Evolutionary conservation across 805 yeast species (phyloP).

Genomic region (Kodamaea sagamina): DNA sequence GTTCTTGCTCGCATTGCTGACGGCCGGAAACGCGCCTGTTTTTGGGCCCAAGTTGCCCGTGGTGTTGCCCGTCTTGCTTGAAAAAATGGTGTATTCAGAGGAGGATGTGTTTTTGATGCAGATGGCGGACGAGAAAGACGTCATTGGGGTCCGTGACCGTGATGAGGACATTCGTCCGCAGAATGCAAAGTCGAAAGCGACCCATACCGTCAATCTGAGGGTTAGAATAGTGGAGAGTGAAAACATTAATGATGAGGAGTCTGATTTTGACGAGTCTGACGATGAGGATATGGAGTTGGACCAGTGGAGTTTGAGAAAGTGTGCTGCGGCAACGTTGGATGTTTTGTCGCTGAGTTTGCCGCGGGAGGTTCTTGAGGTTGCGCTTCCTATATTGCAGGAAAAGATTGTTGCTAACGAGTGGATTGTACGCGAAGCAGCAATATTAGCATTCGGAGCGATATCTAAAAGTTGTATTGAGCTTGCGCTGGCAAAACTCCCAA

Average conservation of each 20-base stretch:
- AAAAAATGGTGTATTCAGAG: slow-evolving; percentile 86
- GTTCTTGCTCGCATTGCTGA: slow-evolving; percentile 71
- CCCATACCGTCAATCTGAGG: slow-evolving; percentile 28
- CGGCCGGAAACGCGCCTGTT: slow-evolving; percentile 43
- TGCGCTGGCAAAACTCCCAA: slow-evolving; percentile 72
- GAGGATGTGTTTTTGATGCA: slow-evolving; percentile 70
- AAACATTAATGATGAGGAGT: slow-evolving; percentile 44
- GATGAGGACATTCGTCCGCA: slow-evolving; percentile 88
- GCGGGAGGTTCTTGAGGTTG: slow-evolving; percentile 59
- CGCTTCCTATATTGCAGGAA: slow-evolving; percentile 75
- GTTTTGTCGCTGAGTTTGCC: slow-evolving; percentile 71
- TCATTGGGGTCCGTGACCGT: slow-evolving; percentile 57
- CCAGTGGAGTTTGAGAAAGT: slow-evolving; percentile 90
- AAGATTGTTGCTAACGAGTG: slow-evolving; percentile 71
- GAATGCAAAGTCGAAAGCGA: slow-evolving; percentile 62
- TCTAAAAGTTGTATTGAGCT: slow-evolving; percentile 83
- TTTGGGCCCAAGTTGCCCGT: slow-evolving; percentile 58
- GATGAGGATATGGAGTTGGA: slow-evolving; percentile 73
- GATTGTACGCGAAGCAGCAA: slow-evolving; percentile 92
- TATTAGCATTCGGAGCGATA: slow-evolving; percentile 92
- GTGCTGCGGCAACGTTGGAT: slow-evolving; percentile 92
- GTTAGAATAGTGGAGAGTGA: slow-evolving; percentile 11
- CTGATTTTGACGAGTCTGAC: slow-evolving; percentile 59
- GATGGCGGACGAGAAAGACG: slow-evolving; percentile 66
- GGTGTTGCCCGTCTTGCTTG: slow-evolving; percentile 75